Percentiles rank a stretch among this genome's conserved stretches.
These are phyloP conservation scores for Malus sieversii DNA, from an alignment of 306 rosid genomes.

Conservation along the genomic window DNA sequence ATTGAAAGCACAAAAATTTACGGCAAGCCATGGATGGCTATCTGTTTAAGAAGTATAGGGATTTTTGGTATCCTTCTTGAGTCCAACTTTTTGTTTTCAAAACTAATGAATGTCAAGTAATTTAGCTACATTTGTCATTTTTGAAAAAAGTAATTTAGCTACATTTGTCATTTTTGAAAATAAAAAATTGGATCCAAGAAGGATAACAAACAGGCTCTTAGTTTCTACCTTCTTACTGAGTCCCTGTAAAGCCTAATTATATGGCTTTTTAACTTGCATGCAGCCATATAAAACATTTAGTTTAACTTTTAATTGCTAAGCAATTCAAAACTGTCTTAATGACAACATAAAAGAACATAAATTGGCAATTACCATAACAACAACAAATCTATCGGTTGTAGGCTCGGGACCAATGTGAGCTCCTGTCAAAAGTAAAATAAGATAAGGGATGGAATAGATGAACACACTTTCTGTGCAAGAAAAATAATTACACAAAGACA, in stretches of 20 bases:
- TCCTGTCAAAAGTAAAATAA: conserved; percentile 38
- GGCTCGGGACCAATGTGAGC: conserved; percentile 99
- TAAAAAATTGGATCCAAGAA: too few species aligned
- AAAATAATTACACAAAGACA: neutral
- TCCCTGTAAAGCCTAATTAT: neutral
- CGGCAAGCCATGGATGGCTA: neutral
- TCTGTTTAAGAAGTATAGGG: neutral
- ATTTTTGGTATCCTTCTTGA: too few species aligned
- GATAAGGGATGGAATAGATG: neutral
- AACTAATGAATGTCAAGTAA: too few species aligned
- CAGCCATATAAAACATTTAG: neutral
- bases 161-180: too few species aligned
- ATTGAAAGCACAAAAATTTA: neutral
- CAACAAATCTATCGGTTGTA: conserved; percentile 98
- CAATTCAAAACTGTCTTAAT: neutral
- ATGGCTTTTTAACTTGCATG: neutral
- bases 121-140: too few species aligned
- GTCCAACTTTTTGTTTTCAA: too few species aligned
- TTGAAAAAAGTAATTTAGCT: too few species aligned
- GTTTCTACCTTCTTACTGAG: neutral
- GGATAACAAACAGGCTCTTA: too few species aligned
- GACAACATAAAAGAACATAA: conserved; percentile 1
- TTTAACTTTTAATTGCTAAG: neutral
- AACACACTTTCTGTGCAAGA: neutral
- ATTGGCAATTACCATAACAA: conserved; percentile 67